Evolutionary conservation across 2,329 filamentous ascomycete genomes (phyloP).

Genomic region (Hypoxylon sp.): DNA sequence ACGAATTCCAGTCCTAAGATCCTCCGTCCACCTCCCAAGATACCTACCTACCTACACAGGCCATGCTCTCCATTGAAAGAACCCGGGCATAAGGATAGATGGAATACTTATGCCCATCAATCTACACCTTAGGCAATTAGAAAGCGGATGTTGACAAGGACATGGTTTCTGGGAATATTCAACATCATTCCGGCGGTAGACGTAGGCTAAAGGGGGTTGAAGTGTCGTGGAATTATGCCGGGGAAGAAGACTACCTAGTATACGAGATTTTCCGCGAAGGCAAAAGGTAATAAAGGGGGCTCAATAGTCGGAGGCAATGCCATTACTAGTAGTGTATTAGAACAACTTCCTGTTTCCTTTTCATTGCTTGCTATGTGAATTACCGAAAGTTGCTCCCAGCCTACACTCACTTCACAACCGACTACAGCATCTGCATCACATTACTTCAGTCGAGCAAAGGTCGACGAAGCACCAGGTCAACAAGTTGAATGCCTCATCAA

Average conservation of each 20-base stretch:
- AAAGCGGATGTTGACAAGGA: background rate
- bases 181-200: background rate
- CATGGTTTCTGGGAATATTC: background rate
- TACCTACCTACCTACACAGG: no score
- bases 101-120: background rate
- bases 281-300: background rate
- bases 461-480: background rate
- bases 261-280: background rate
- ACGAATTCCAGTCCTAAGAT: no score
- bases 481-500: slow-evolving; percentile 36
- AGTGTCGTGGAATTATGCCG: background rate
- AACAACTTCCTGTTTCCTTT: background rate
- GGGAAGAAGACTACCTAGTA: background rate
- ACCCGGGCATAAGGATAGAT: no score
- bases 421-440: background rate
- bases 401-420: background rate
- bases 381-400: background rate
- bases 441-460: background rate
- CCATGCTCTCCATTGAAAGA: no score
- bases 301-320: background rate
- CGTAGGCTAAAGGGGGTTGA: background rate
- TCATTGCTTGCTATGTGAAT: background rate
- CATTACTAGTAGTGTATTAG: background rate
- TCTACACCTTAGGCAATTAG: background rate
- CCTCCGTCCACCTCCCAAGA: no score